Evolutionary conservation across 768 basidiomycete genomes (phyloP).

Genomic region (Kwoniella bestiolae): DNA sequence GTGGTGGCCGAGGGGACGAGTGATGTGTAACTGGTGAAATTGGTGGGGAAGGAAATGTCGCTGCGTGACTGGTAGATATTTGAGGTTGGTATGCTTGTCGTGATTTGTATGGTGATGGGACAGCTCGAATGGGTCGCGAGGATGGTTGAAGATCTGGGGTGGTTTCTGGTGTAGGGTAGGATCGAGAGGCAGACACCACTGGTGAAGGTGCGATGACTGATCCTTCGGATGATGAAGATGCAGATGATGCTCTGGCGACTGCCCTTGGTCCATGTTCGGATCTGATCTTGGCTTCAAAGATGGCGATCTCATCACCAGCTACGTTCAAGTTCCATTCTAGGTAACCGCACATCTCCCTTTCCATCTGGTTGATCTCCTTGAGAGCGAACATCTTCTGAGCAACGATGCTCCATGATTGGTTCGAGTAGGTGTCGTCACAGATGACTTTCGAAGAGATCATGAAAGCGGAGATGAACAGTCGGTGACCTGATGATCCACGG

Average conservation of each 20-base stretch:
- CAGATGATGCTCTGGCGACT: constrained; percentile 28
- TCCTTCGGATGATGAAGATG: constrained; percentile 9
- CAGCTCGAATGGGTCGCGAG: constrained; percentile 46
- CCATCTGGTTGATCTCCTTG: constrained; percentile 95
- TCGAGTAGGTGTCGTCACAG: constrained; percentile 91
- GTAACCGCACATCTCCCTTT: constrained; percentile 89
- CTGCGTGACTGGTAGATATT: constrained; percentile 1
- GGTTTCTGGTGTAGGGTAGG: constrained; percentile 48
- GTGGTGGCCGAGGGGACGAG: constrained; percentile 37
- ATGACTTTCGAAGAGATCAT: constrained; percentile 93
- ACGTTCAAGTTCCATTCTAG: constrained; percentile 74
- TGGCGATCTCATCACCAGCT: constrained; percentile 54
- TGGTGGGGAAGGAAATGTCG: constrained; percentile 45
- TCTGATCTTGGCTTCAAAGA: constrained; percentile 57
- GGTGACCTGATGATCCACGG: constrained; percentile 84
- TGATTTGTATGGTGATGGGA: constrained; percentile 46
- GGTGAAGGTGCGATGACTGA: constrained; percentile 18
- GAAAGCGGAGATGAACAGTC: constrained; percentile 86
- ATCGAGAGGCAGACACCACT: constrained; percentile 20
- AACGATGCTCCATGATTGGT: constrained; percentile 90
- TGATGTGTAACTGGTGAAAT: constrained; percentile 32
- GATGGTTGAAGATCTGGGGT: constrained; percentile 39
- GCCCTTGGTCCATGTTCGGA: constrained; percentile 55
- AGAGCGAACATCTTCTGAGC: constrained; percentile 83
- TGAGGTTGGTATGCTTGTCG: constrained; percentile 22